Conservation (phyloP, 2,329 filamentous ascomycete species). For the Curvularia sp. region DNA sequence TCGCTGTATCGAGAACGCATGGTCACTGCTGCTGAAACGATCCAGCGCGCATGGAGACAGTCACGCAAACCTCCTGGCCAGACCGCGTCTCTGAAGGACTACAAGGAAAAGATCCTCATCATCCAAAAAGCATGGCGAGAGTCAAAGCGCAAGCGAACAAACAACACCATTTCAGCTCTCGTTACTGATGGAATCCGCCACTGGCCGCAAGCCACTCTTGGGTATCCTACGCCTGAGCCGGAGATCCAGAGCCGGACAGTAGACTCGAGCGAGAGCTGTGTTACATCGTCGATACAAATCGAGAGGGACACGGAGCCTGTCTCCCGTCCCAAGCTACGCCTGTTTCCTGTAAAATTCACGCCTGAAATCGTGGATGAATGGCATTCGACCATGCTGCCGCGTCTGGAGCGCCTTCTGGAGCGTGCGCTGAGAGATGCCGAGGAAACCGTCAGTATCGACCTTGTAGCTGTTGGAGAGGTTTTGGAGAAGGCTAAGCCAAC, state of each 20-base stretch:
- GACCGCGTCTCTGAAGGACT: conserved; percentile 43
- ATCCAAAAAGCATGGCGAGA: conserved; percentile 50
- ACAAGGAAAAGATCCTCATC: conserved; percentile 49
- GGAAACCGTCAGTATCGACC: conserved; percentile 79
- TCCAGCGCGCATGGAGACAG: conserved; percentile 48
- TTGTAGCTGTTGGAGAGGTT: conserved; percentile 75
- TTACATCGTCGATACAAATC: conserved; percentile 46
- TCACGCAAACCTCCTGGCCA: conserved; percentile 19
- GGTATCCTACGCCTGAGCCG: conserved; percentile 45
- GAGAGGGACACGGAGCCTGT: conserved; percentile 39
- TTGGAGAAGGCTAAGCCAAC: conserved; percentile 72
- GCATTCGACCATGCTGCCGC: conserved; percentile 74
- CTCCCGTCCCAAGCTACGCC: conserved; percentile 45
- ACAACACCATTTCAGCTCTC: conserved; percentile 42
- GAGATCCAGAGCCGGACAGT: conserved; percentile 32
- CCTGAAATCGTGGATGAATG: conserved; percentile 72
- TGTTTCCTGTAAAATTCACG: conserved; percentile 61
- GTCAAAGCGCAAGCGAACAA: conserved; percentile 38
- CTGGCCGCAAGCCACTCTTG: conserved; percentile 45
- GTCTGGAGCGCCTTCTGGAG: conserved; percentile 73
- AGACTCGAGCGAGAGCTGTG: conserved; percentile 28
- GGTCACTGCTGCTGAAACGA: conserved; percentile 42
- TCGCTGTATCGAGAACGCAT: conserved; percentile 38
- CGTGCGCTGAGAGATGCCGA: conserved; percentile 75
- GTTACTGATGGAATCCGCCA: conserved; percentile 41